Base-by-base conservation (phyloP, 202 grass and related monocot species). In the Panicum hallii region DNA sequence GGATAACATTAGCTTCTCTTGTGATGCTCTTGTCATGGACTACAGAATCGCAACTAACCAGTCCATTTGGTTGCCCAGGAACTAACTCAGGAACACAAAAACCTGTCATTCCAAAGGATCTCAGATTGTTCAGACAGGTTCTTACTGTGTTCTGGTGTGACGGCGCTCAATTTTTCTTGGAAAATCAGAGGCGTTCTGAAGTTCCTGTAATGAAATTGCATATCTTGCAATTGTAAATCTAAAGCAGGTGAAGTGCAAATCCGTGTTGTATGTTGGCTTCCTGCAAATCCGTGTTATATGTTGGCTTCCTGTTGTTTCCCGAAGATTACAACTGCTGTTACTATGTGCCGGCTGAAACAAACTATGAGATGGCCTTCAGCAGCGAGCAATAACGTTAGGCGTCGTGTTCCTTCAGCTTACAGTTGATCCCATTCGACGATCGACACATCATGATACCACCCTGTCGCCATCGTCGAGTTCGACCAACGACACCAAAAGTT, bases 201-300 rank as follows among this genome's bases (percentile, higher is more conserved):
- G 34, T 82, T 70, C 44, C 48, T 75, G 62, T 66, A 41, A 67
- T 30, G 80, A 4, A 38, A 38, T 4, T 38, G 36, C 81, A 36
- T 68, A 53, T 75, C 69, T 61, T 57, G 58, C 52, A 19, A 86
- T 83, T 90, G 83, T 82, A 79, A 86, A 73, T 50, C 30, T 67
- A 44, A 74, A 49, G 47, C 66, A 11, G 49, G 72, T 87, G 68
- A 79, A 83, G 43, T 48, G 52, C 74, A 62, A 11, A 72, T 26
- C 43, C 43, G 41, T 62, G 75, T 14, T 82, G 58, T 63, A 28
- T 34, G 50, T 23, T 82, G 70, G 20, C 54, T 43, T 63, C 64
- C 10, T 48, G 52, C 74, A 62, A 11, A 72, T 26, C 43, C 43
- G 41, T 62, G 75, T 14, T 82, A 67, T 63, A 28, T 43, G 50